Base-by-base conservation (phyloP, 768 basidiomycete genomes). In the Collybiopsis confluens region DNA sequence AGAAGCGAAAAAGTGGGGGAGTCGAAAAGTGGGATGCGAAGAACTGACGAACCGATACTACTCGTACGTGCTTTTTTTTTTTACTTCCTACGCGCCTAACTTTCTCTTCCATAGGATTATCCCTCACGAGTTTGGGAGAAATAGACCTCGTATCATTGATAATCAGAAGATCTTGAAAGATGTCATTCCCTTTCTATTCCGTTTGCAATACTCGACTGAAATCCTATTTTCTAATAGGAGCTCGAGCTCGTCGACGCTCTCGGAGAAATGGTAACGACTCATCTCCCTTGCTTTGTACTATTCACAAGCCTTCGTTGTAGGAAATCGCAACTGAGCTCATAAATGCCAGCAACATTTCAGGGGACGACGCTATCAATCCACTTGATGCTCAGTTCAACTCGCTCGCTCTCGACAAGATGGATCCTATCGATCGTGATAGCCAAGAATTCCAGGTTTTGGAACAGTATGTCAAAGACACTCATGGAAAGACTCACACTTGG, bases 211-310 rank as follows among this genome's bases (percentile, higher is more conserved):
- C 16, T 20, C 28, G 8, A n/a, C 41, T 16, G 18, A 24, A 7
- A 21, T 52, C 26, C 11, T 35, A 48, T 21, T 30, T 30, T 16
- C 20, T 18, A 30, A 11, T 59, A 78, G 76, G 81, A 83, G 69
- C 73, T 83, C 38, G 79, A 81, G n/a, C 74, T 83, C 20, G 81
- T 84, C 15, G 83, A 83, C 56, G 80, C 82, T 18, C 74, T 85
- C 21, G 81, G 81, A 2, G 82, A 85, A 61, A 84, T 85, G 83
- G 80, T 77, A 56, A 8, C 24, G 56, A 50, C 15, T 23, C 10
- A 9, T 35, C 21, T 37, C 7, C 10, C 20, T 48, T 42, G 30
- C 53, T 18, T 23, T 7, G 55, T 16, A 24, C 26, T 35, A 33
- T 10, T 23, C 8, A 1, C 7, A 10, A 21, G 8, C 20, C 9